Base-by-base conservation (phyloP, 495 filamentous ascomycete genomes). In the Geopyxis carbonaria region DNA sequence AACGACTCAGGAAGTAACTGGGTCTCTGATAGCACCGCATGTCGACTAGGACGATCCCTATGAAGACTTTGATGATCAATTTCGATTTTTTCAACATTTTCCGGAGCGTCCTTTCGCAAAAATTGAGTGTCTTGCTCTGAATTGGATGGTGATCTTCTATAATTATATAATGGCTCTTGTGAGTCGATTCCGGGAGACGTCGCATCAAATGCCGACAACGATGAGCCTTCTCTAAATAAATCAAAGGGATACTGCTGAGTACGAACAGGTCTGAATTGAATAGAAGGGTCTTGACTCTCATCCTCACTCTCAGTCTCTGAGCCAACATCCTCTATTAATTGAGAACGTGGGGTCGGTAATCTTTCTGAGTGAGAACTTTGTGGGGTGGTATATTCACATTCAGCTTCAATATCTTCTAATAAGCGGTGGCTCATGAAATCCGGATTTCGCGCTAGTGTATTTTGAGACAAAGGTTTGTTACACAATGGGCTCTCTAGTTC, bases 1-100 rank as follows among this genome's bases (percentile, higher is more conserved):
- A 55, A 34, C 28, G 53, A 40, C 22, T 42, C 43, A 11, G 51
- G 51, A 4, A 55, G 25, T 27, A 55, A 25, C 28, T 55, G 51
- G 21, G 45, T 55, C 16, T 36, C 44, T 6, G 51, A 49, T 13
- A 53, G 13, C 25, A 28, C 7, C 13, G 7, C 25, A 7, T 7
- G 7, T 2, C 22, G 23, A 11, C 20, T 18, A 4, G 4, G 10
- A 22, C 29, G 37, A 5, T 22, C 23, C 21, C 20, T 25, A 11
- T 7, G 39, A 31, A 33, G 18, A 3, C 28, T 24, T 15, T 34
- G 19, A 22, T 42, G 30, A 8, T 30, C 30, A 32, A 28, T 34
- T 18, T 18, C 19, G 9, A 27, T 14, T 42, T 24, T 23, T 13
- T 5, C 10, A 14, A 28, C 38, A 37, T 14, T 13, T n/a, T 9